Base-by-base conservation (phyloP, 352 stramenopile species). In the Phytophthora litchii region DNA sequence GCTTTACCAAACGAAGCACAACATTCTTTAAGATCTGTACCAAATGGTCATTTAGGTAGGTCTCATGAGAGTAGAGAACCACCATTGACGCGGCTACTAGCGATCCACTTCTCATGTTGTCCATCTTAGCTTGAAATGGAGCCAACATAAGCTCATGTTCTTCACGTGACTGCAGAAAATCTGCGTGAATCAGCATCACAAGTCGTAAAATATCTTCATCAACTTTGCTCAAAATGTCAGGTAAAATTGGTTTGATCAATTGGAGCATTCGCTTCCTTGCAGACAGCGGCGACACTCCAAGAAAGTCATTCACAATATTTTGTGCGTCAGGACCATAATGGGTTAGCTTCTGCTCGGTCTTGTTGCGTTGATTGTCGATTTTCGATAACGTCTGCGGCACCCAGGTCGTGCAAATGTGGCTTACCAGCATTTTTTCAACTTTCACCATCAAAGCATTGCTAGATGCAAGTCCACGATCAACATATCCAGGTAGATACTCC, bases 371-470 rank as follows among this genome's bases (percentile, higher is more conserved):
- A 1, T 29, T 35, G 5, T 45, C 31, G 0, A 80, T 21, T 13
- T 55, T 62, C 2, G 48, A 16, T 21, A 62, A 42, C 1, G 52
- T 55, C 19, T 51, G 25, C n/a, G 67, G 58, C 1, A 81, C 62
- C 71, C 71, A 83, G 0, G 21, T 11, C 4, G 38, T 46, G 9
- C 54, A 40, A 9, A 78, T 63, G 53, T 84, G 68, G 5, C 59
- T 32, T 5, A 45, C 62, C 13, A 84, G 25, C 63, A 81, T 76
- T 35, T 58, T 41, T 36, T 84, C 71, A 3, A 81, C 23, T 13
- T 75, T 74, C 16, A 31, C 32, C 1, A 60, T 29, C 13, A 83
- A 14, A 4, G 48, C 70, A 31, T 55, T 45, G 56, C 68, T 74
- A 3, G 71, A 73, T 27, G 66, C 62, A 8, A 70, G 44, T 4